phyloP scores from a whole-genome alignment of 1,284 basidiomycete genomes.

The Tilletiopsis washingtonensis region DNA sequence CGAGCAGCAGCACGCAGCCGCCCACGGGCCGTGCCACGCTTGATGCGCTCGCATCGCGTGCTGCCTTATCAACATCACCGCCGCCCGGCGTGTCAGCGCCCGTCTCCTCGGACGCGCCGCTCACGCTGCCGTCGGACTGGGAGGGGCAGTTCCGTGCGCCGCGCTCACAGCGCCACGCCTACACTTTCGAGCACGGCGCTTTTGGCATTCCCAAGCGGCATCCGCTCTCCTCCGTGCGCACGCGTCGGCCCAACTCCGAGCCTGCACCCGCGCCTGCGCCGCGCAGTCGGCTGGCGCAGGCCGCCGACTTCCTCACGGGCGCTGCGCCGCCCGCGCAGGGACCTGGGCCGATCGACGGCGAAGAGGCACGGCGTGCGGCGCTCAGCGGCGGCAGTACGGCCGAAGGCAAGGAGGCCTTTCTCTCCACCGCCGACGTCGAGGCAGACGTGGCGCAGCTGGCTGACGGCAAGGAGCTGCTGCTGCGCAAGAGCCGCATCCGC shows the following conservation, averaged over 20 bases:
- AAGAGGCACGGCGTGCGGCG: background rate
- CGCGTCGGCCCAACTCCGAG: constrained; percentile 14
- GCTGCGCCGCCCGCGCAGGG: constrained; percentile 1
- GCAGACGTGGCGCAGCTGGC: background rate
- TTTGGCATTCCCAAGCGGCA: constrained; percentile 50
- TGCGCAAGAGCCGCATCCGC: constrained; percentile 19
- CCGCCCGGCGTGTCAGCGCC: too few species aligned
- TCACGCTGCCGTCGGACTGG: background rate
- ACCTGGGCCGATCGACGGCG: background rate
- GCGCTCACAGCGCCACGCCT: constrained; percentile 6
- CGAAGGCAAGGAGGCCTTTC: constrained; percentile 2
- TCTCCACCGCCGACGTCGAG: background rate
- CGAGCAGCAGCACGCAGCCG: too few species aligned
- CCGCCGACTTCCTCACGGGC: constrained; percentile 32
- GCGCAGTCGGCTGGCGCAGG: constrained; percentile 39
- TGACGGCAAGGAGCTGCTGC: background rate
- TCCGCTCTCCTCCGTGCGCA: constrained; percentile 24
- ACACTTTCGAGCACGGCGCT: constrained; percentile 45
- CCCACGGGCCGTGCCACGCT: too few species aligned
- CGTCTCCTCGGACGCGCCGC: too few species aligned
- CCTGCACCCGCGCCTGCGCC: constrained; percentile 19
- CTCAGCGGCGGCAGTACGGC: constrained; percentile 5
- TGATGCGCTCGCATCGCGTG: too few species aligned
- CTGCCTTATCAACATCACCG: too few species aligned
- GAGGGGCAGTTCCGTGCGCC: background rate